phyloP scores from a whole-genome alignment of 768 basidiomycete genomes.

The Tubosaeta brunneosetosa region DNA sequence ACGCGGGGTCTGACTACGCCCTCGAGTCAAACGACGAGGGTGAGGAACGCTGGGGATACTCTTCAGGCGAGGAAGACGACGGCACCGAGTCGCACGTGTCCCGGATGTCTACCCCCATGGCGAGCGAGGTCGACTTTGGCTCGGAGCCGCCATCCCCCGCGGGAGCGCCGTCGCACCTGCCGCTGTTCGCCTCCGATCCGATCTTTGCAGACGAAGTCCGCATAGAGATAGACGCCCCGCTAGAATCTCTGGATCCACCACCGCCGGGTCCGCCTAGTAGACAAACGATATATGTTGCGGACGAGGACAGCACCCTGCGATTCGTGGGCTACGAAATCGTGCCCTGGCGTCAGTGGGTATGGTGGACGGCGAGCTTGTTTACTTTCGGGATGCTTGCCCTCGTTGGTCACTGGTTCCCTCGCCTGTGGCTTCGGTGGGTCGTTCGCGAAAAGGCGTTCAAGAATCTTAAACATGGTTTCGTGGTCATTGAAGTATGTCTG shows the following conservation, averaged over 20 bases:
- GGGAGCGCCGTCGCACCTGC: conserved; percentile 44
- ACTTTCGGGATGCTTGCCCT: conserved; percentile 72
- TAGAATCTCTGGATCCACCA: conserved; percentile 61
- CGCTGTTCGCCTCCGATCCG: conserved; percentile 67
- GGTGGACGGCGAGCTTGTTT: conserved; percentile 65
- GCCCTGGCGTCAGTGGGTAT: conserved; percentile 56
- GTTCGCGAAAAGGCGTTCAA: conserved; percentile 80
- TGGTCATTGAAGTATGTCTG: conserved; percentile 81
- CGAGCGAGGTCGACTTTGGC: conserved; percentile 65
- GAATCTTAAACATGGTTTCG: conserved; percentile 61
- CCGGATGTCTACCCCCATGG: conserved; percentile 24
- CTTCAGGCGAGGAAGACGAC: conserved; percentile 77
- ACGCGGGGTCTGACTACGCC: conserved; percentile 56
- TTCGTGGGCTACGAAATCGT: conserved; percentile 82
- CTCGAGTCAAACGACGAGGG: conserved; percentile 51
- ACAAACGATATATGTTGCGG: conserved; percentile 79
- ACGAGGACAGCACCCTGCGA: conserved; percentile 86
- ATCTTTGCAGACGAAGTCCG: conserved; percentile 81
- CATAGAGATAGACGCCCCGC: conserved; percentile 71
- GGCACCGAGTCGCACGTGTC: conserved; percentile 29
- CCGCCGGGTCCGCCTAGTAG: conserved; percentile 79
- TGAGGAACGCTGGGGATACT: conserved; percentile 87
- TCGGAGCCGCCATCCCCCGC: conserved; percentile 63
- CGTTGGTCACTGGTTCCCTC: conserved; percentile 91
- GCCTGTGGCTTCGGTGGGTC: conserved; percentile 85